Evolutionary conservation across 176 grass and related monocot species (phyloP), one percentile per base, ranked within the genome.

Genomic region (Triticum turgidum): DNA sequence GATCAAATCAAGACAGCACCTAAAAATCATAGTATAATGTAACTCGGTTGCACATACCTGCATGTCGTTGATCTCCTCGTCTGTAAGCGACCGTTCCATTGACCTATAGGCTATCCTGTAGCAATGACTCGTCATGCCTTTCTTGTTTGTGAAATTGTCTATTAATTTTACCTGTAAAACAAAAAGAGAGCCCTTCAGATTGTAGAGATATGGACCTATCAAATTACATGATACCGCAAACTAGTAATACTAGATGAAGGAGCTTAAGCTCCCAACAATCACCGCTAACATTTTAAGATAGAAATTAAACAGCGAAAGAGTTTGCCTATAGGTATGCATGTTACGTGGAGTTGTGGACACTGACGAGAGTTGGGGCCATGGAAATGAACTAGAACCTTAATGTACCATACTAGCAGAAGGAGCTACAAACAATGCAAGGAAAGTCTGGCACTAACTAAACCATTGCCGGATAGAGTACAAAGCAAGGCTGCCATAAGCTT

Each of bases 61-160:
- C 75, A 98, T 62, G 14, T 89, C 61, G 11, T 98, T 98, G 65
- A 98, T 98, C 81, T 98, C 93, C 59, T 98, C 91, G 13, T 98
- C 93, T 5, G 96, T 94, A 14, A 98, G 93, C 3, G 96, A 98
- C 14, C 93, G 88, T 64, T 98, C 96, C 91, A 90, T 98, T 17
- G 93, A 95, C 73, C 96, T 90, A 84, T 94, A 98, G 8, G 93
- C 89, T 85, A 98, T 94, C 79, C 97, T 91, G 76, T 98, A 96
- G 87, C 93, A 98, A 80, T 98, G 94, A 59, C 97, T 98, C 9
- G 97, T 96, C 94, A 96, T 94, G 47, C 97, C 97, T 88, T 98
- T 96, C 88, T 98, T 98, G 80, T 96, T 96, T 9, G 97, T 98
- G 64, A 96, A 96, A 92, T 96, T 96, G 69, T 98, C 97, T 34